Evolutionary conservation across 305 asterid species (phyloP).

Genomic region (Plantago lanceolata): DNA sequence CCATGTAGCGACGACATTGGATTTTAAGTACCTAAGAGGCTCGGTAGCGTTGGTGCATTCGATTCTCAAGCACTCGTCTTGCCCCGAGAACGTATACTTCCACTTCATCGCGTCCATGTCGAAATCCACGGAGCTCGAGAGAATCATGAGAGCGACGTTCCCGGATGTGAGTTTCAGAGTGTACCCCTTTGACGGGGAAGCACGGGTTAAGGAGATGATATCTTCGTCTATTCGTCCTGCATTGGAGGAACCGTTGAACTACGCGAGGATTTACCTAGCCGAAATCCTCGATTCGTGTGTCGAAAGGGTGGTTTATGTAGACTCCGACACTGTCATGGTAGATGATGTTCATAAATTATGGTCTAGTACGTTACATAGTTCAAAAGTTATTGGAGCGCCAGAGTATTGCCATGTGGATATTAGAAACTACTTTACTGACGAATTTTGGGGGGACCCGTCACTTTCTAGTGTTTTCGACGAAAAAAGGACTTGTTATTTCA

Average conservation of each 20-base stretch:
- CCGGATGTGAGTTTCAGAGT: constrained; percentile 42
- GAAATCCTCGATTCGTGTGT: constrained; percentile 45
- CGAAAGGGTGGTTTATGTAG: constrained; percentile 48
- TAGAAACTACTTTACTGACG: constrained; percentile 39
- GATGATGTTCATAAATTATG: constrained; percentile 49
- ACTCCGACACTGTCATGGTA: constrained; percentile 52
- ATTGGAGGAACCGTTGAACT: constrained; percentile 59
- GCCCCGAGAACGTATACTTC: constrained; percentile 56
- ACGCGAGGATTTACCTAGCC: constrained; percentile 59
- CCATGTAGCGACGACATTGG: constrained; percentile 66
- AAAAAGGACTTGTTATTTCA: constrained; percentile 60
- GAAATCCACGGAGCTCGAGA: constrained; percentile 20
- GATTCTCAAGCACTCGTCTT: constrained; percentile 45
- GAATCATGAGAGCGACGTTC: constrained; percentile 35
- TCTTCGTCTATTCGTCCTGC: constrained; percentile 62
- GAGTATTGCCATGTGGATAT: constrained; percentile 53
- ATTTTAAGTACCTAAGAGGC: constrained; percentile 55
- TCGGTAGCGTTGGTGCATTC: constrained; percentile 69
- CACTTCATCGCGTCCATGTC: constrained; percentile 46
- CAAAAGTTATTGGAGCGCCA: constrained; percentile 65
- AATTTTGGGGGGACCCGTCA: constrained; percentile 49
- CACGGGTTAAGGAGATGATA: constrained; percentile 36
- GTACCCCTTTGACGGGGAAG: constrained; percentile 35
- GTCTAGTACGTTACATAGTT: constrained; percentile 29
- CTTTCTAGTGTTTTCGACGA: constrained; percentile 39